Evolutionary conservation across 345 rosid species (phyloP), one percentile per base, ranked within the genome.

Genomic region (Hypericum androsaemum): DNA sequence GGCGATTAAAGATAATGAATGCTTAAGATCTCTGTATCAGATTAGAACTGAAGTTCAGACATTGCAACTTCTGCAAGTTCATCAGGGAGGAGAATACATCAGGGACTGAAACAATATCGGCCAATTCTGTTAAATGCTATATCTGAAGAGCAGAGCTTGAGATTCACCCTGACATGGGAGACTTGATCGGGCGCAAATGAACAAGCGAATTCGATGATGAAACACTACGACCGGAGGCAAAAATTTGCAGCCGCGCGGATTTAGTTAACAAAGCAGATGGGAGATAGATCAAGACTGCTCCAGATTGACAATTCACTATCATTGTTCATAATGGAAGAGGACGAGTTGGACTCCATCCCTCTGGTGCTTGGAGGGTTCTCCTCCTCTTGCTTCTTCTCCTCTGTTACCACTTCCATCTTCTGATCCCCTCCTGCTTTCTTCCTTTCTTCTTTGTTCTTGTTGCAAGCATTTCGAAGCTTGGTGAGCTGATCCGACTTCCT

Each of bases 281-380:
- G 75, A 28, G 74, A 84, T 7, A 78, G 86, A 69, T 78, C 86
- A 51, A 83, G 84, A 16, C 82, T 70, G 76, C 76, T 80, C 79
- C 90, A 83, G 13, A 80, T 62, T 13, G 62, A 63, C 39, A 63
- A 53, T 61, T 77, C 90, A 9, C 72, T 75, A 35, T 73, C 81
- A 52, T 58, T 63, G 41, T 52, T 61, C 36, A 53, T 36, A 35
- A 68, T 57, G 28, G 59, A 44, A 10, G 52, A 44, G 3, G 54
- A 64, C 39, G 74, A 60, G 47, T 69, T 40, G 6, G 58, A 50
- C 32, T 13, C 62, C 44, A 49, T 51, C 35, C 55, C 59, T 13
- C 10, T 32, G 7, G 69, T 54, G 41, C 59, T 62, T 32, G 58
- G 61, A 8, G 43, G 61, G 47, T 54, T 53, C 16, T 60, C 64